A percentile compares a stretch with the other conserved stretches of the same genome.
phyloP scores from a whole-genome alignment of 2,329 filamentous ascomycete genomes.

The Aspergillus brasiliensis region DNA sequence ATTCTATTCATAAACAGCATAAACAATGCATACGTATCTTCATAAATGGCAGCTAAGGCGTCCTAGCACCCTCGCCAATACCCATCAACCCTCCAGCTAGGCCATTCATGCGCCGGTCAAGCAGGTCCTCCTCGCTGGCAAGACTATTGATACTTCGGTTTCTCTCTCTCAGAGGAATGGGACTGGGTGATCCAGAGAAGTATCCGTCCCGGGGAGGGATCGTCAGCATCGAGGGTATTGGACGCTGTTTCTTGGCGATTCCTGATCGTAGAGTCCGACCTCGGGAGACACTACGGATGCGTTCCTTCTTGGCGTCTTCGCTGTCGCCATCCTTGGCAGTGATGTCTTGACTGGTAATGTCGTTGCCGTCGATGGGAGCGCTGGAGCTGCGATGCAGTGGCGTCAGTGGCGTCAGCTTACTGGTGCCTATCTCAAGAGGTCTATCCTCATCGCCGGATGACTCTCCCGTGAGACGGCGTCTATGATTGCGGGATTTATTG shows the following conservation, averaged over 20 bases:
- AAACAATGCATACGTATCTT: not conserved
- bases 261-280: constrained; percentile 12
- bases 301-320: constrained; percentile 10
- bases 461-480: constrained; percentile 53
- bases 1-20: not conserved
- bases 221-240: constrained; percentile 23
- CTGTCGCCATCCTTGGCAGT: not conserved
- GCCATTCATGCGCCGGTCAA: constrained; percentile 59
- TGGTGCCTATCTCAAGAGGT: constrained; percentile 78
- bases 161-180: constrained; percentile 22
- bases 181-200: constrained; percentile 24
- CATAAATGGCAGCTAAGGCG: constrained; percentile 24
- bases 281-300: constrained; percentile 11
- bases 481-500: constrained; percentile 45
- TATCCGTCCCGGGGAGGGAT: constrained; percentile 19
- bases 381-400: constrained; percentile 3
- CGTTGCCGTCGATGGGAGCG: not conserved
- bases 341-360: too few species aligned
- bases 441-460: constrained; percentile 77
- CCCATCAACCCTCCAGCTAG: constrained; percentile 57
- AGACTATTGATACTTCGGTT: constrained; percentile 55
- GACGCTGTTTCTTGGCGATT: constrained; percentile 13
- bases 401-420: constrained; percentile 28
- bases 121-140: constrained; percentile 59
- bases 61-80: constrained; percentile 39